phyloP scores from a whole-genome alignment of 306 rosid genomes.

The Vachellia pachyceras region DNA sequence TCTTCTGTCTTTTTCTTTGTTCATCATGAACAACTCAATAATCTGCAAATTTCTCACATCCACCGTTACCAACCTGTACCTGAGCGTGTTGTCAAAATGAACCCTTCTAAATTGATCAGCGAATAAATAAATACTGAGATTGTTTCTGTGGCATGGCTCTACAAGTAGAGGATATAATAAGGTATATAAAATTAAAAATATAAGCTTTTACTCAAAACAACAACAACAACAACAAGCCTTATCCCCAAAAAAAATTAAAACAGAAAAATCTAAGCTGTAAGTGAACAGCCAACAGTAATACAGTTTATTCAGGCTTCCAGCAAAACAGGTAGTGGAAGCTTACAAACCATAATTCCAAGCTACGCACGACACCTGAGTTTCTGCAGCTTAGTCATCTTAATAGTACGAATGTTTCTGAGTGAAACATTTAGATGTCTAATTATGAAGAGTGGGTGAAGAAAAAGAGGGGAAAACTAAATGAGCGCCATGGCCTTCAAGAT shows the following conservation, averaged over 20 bases:
- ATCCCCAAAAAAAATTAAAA: not conserved
- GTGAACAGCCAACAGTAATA: not conserved
- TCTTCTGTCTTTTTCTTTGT: not conserved
- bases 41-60: not conserved
- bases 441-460: constrained; percentile 1
- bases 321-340: constrained; percentile 23
- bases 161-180: not conserved
- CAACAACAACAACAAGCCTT: too few relatives aligned
- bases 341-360: constrained; percentile 30
- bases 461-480: constrained; percentile 28
- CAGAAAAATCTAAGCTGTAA: not conserved
- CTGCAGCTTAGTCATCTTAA: constrained; percentile 35
- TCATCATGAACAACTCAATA: not conserved
- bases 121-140: not conserved
- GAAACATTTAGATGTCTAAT: not conserved
- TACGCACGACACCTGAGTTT: constrained; percentile 36
- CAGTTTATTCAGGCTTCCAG: constrained; percentile 43
- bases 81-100: not conserved
- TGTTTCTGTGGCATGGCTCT: not conserved
- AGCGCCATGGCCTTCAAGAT: not conserved
- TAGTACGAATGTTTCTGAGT: constrained; percentile 17
- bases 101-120: not conserved
- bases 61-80: not conserved
- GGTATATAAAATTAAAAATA: not conserved
- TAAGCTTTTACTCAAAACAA: not conserved